Evolutionary conservation across 2,329 filamentous ascomycete species (phyloP), one percentile per base, ranked within the genome.

Genomic region (Xylariaceae sp.): DNA sequence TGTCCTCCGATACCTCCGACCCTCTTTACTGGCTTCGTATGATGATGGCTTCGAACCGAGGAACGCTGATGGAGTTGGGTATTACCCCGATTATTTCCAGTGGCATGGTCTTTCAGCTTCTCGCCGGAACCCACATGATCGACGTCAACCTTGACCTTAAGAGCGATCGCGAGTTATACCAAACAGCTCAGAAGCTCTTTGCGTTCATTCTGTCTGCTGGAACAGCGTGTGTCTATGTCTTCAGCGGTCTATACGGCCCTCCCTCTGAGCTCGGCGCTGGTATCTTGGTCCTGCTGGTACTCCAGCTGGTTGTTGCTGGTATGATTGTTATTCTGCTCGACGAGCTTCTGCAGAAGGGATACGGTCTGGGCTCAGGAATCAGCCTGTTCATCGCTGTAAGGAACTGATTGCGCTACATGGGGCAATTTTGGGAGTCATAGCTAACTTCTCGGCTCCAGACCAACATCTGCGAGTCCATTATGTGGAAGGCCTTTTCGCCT

Each of bases 141-240:
- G 93, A 98, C 68, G 91, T 98, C 78, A 97, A 98, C 81, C 87
- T 98, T 61, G 93, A 98, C 79, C 85, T 97, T 71, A 98, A 98
- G 81, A 93, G 91, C 69, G 93, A 98, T 72, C 93, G 93, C 72
- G 93, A 98, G 78, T 84, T 98, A 53, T 98, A 98, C 82, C 93
- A 98, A 78, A 98, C 91, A 52, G 93, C 94, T 42, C 93, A 98
- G 80, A 98, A 98, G 78, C 86, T 95, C 53, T 91, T 95, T 62
- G 93, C 93, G 57, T 95, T 98, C 64, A 94, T 98, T 65, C 81
- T 98, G 57, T 95, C 91, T 52, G 93, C 95, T 70, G 93, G 93
- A 57, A 95, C 95, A 67, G 91, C 90, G 62, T 95, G 90, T 59
- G 93, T 98, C 61, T 97, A 94, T 72, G 93, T 98, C 65, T 87